These are phyloP conservation scores for Rhodotorula diobovata DNA, from an alignment of 768 basidiomycete genomes.

Conservation along the genomic window DNA sequence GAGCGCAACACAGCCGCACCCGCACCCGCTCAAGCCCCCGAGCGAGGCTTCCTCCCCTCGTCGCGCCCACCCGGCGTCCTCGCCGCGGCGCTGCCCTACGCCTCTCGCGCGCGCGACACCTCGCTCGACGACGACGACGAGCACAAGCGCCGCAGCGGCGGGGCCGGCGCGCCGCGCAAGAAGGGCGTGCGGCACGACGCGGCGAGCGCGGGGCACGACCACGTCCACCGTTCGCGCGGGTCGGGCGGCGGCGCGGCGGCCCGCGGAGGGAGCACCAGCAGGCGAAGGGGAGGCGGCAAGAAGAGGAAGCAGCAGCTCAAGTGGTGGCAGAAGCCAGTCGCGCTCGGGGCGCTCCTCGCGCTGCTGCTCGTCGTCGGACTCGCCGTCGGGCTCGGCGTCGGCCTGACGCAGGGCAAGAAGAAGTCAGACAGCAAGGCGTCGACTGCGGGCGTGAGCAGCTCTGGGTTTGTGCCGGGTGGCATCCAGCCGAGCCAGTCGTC, in stretches of 20 bases:
- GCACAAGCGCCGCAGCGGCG: not conserved
- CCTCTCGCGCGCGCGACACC: conserved; percentile 1
- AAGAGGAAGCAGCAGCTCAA: conserved; percentile 5
- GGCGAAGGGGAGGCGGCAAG: not conserved
- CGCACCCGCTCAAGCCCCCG: not conserved
- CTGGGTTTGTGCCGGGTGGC: not conserved
- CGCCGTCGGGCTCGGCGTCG: conserved; percentile 28
- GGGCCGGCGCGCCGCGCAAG: not conserved
- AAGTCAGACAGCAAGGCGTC: not conserved
- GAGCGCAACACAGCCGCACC: conserved; percentile 21
- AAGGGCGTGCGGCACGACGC: conserved; percentile 6
- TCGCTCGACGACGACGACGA: not conserved
- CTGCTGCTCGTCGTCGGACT: conserved; percentile 11
- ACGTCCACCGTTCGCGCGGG: not conserved
- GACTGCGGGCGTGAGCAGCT: not conserved
- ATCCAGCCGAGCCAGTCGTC: not conserved
- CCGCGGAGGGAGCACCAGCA: too few species aligned
- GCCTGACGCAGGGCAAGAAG: conserved; percentile 9
- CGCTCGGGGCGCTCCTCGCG: not conserved
- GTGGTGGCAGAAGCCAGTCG: conserved; percentile 18
- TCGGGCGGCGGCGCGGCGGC: too few species aligned
- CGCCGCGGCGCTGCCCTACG: conserved; percentile 20
- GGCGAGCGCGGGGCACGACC: not conserved
- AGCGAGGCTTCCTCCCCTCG: not conserved
- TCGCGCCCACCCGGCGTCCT: not conserved